Evolutionary conservation across 1,284 basidiomycete genomes (phyloP), one percentile per base, ranked within the genome.

Genomic region (Cryptococcus sp.): DNA sequence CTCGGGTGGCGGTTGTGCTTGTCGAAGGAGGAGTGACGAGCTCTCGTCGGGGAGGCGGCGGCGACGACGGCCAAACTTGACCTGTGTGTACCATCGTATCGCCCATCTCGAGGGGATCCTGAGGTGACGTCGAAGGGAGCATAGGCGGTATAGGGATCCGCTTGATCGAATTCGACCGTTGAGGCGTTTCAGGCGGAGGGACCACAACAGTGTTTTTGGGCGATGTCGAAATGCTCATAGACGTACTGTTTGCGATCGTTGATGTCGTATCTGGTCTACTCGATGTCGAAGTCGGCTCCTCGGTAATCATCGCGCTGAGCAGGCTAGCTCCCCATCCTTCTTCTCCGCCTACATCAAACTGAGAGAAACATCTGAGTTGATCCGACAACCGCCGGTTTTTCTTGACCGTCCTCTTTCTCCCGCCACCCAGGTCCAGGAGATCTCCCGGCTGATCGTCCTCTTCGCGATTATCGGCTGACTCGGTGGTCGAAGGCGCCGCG

Each of bases 301-400:
- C 41, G 5, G n/a, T 35, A 28, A 33, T 32, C 37, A 45, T 47
- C 5, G 45, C 45, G 26, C 28, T 34, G n/a, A 71, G 47, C n/a
- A 67, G 54, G 19, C 48, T 51, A 12, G 58, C 59, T 1, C 60
- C 61, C 69, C 67, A 71, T 9, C 54, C 55, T 5, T 58, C 60
- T 6, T 60, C 63, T 10, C 25, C 50, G 5, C 49, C 64, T 28
- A 49, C 38, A 10, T 48, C 45, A 19, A 65, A 47, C 18, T 54
- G 54, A 5, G 53, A 54, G 52, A 71, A 71, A 1, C 56, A 59
- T 6, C 58, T 47, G 11, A 71, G 37, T 31, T 69, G 65, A 37
- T 62, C 63, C 1, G 66, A 69, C 9, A 69, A 38, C 7, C 68
- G 48, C 28, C 56, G 58, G n/a, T 18, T 24, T 21, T 24, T 39